phyloP scores from a whole-genome alignment of 2,329 filamentous ascomycete species.

The Fusarium kyushuense region DNA sequence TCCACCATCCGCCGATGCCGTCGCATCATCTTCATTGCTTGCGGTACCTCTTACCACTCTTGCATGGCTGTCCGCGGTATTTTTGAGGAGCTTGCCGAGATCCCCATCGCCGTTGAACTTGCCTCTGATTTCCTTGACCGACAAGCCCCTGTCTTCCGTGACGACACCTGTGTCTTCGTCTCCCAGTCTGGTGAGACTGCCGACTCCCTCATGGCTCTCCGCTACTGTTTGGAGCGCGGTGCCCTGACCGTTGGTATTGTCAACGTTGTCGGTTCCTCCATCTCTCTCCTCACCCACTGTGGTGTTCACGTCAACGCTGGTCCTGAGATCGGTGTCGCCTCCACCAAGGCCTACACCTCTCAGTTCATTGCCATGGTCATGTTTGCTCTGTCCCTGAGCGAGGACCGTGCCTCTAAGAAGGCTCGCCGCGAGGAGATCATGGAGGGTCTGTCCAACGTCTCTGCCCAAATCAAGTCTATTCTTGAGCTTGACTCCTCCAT shows the following conservation, averaged over 20 bases:
- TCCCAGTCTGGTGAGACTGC: constrained; percentile 99
- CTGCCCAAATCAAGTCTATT: constrained; percentile 90
- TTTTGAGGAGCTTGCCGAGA: constrained; percentile 98
- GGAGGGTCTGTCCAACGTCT: constrained; percentile 88
- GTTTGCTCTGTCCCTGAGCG: constrained; percentile 95
- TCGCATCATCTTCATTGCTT: constrained; percentile 98
- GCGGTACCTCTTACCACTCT: constrained; percentile 97
- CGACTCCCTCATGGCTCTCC: constrained; percentile 95
- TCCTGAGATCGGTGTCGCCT: constrained; percentile 98
- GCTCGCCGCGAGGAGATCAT: constrained; percentile 95
- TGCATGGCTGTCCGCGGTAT: constrained; percentile 99
- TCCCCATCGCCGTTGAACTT: constrained; percentile 95
- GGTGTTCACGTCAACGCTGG: constrained; percentile 99
- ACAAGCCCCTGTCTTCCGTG: constrained; percentile 97
- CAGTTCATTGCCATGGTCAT: constrained; percentile 99
- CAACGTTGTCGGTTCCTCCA: constrained; percentile 98
- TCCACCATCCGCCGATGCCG: constrained; percentile 95
- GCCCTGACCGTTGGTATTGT: constrained; percentile 98
- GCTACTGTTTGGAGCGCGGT: constrained; percentile 97
- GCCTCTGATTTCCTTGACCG: constrained; percentile 98
- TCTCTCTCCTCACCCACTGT: constrained; percentile 98
- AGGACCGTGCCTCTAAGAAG: constrained; percentile 95
- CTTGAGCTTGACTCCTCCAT: constrained; percentile 92
- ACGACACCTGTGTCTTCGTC: constrained; percentile 98
- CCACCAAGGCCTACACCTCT: constrained; percentile 98